Conservation (phyloP, 768 basidiomycete species). For the Tylopilus balloui region DNA sequence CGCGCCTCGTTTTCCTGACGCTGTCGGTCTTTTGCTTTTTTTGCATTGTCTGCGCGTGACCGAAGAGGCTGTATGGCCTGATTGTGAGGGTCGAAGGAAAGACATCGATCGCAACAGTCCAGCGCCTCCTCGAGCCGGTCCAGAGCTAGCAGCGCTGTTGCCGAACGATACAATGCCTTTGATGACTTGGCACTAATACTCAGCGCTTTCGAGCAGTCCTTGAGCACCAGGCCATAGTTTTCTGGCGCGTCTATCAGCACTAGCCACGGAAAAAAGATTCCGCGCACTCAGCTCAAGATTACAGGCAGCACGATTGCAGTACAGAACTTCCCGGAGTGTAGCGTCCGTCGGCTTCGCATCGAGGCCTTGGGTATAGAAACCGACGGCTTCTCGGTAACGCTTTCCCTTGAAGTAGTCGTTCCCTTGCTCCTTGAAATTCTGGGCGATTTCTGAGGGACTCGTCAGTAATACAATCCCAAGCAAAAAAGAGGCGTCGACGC, state of each 20-base stretch:
- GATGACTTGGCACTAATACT: constrained; percentile 56
- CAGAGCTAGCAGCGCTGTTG: constrained; percentile 67
- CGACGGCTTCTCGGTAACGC: constrained; percentile 78
- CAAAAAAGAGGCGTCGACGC: constrained; percentile 30
- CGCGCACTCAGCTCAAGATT: constrained; percentile 80
- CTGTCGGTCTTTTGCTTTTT: constrained; percentile 47
- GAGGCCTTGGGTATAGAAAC: constrained; percentile 88
- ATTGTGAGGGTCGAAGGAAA: constrained; percentile 55
- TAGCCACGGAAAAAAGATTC: neutral
- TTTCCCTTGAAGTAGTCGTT: constrained; percentile 92
- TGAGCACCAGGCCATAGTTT: constrained; percentile 83
- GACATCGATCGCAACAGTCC: constrained; percentile 74
- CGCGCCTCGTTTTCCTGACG: constrained; percentile 48
- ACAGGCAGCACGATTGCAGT: constrained; percentile 90
- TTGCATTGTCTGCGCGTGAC: constrained; percentile 42
- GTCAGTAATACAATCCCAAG: neutral
- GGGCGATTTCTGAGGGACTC: constrained; percentile 64
- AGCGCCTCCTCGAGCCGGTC: constrained; percentile 75
- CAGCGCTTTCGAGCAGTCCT: constrained; percentile 77
- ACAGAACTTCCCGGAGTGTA: constrained; percentile 56
- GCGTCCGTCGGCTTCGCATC: constrained; percentile 74
- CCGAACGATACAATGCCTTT: constrained; percentile 88
- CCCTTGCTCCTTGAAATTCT: constrained; percentile 92
- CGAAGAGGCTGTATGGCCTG: constrained; percentile 47
- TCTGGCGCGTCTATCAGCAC: constrained; percentile 41